phyloP scores from a whole-genome alignment of 2,329 filamentous ascomycete species.

The Colletotrichum incanum region DNA sequence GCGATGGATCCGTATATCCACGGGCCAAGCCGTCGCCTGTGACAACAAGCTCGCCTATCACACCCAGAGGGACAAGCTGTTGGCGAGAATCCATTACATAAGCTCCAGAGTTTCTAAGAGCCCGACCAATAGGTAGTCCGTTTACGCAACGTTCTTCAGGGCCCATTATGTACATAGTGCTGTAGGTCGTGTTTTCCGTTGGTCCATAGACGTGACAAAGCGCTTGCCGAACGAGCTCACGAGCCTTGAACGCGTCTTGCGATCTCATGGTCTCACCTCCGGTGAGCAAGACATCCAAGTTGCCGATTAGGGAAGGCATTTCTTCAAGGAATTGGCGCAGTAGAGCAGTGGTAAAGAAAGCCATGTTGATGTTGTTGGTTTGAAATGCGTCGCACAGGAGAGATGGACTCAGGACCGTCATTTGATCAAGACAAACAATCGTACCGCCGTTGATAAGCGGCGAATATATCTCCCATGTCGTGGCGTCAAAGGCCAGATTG shows the following conservation, averaged over 20 bases:
- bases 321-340: constrained; percentile 46
- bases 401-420: constrained; percentile 33
- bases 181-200: constrained; percentile 42
- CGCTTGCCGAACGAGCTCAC: background rate
- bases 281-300: constrained; percentile 55
- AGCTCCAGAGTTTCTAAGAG: constrained; percentile 45
- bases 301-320: constrained; percentile 53
- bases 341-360: constrained; percentile 46
- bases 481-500: constrained; percentile 45
- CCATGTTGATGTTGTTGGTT: constrained; percentile 54
- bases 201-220: constrained; percentile 42
- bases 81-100: constrained; percentile 47
- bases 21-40: constrained; percentile 48
- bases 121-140: constrained; percentile 44
- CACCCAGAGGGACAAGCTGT: constrained; percentile 47
- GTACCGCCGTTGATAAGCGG: constrained; percentile 46
- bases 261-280: constrained; percentile 49
- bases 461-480: constrained; percentile 45
- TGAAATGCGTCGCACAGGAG: constrained; percentile 40
- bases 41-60: constrained; percentile 50
- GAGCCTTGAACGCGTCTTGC: constrained; percentile 23
- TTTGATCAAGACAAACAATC: constrained; percentile 43
- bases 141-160: constrained; percentile 18
- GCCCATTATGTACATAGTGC: background rate
- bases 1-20: constrained; percentile 44